Conservation (phyloP, 1,284 basidiomycete genomes). For the Anthracocystis panici-leucophaei region DNA sequence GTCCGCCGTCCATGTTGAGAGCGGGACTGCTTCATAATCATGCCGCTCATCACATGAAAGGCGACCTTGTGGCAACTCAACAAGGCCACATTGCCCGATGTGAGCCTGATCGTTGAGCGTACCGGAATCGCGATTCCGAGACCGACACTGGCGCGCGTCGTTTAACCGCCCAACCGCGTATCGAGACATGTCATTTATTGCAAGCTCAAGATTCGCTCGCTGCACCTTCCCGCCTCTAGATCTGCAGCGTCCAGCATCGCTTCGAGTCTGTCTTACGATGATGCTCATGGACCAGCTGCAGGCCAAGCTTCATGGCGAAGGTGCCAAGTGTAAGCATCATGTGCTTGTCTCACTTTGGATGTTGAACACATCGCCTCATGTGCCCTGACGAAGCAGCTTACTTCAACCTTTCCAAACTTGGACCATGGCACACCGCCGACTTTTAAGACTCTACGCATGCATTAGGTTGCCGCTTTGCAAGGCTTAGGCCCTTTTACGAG, state of each 20-base stretch:
- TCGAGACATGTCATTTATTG: conserved; percentile 50
- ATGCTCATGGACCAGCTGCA: neutral
- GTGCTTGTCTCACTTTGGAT: conserved; percentile 9
- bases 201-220: conserved; percentile 1
- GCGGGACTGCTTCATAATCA: too few relatives aligned
- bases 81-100: conserved; percentile 2
- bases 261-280: neutral
- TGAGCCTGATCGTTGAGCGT: neutral
- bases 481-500: neutral
- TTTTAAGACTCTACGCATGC: neutral
- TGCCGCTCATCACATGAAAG: too few relatives aligned
- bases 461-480: neutral
- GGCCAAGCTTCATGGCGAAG: neutral
- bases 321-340: conserved; percentile 8
- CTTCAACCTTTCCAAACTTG: neutral
- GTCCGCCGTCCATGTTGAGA: too few relatives aligned
- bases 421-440: conserved; percentile 6
- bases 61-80: too few relatives aligned
- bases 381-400: neutral
- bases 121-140: conserved; percentile 1
- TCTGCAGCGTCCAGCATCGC: neutral
- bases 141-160: neutral
- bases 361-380: conserved; percentile 18
- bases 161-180: conserved; percentile 8
- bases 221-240: neutral